These are phyloP conservation scores for Coemansia guatemalensis DNA, from an alignment of 192 early-diverging fungal species.

Conservation along the genomic window DNA sequence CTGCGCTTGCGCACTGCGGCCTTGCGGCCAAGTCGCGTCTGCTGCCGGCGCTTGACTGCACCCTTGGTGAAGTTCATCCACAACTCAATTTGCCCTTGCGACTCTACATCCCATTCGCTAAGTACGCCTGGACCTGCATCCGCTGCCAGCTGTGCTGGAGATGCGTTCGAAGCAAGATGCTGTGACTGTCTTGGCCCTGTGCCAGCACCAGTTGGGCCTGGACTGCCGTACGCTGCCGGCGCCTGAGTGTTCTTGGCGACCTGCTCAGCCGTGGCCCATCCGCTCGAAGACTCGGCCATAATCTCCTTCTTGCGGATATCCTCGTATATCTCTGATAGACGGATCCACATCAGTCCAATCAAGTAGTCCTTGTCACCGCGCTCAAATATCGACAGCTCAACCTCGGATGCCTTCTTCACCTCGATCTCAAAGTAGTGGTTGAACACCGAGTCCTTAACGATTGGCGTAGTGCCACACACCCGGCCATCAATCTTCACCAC, in stretches of 20 bases:
- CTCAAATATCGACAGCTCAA: slow-evolving; percentile 91
- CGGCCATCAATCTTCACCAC: slow-evolving; percentile 85
- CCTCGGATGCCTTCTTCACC: slow-evolving; percentile 88
- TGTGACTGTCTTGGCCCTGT: slow-evolving; percentile 1
- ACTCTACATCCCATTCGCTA: slow-evolving; percentile 79
- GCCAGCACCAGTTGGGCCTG: slow-evolving; percentile 11
- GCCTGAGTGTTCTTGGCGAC: slow-evolving; percentile 19
- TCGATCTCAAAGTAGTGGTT: slow-evolving; percentile 83
- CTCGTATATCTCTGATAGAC: slow-evolving; percentile 90
- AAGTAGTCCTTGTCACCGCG: slow-evolving; percentile 69
- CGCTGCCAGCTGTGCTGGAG: background rate
- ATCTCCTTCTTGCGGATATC: slow-evolving; percentile 75
- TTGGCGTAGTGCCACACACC: slow-evolving; percentile 70
- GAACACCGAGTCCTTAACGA: slow-evolving; percentile 74
- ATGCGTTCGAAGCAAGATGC: background rate
- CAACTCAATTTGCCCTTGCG: slow-evolving; percentile 83
- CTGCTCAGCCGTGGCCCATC: slow-evolving; percentile 54
- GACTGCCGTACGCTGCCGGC: slow-evolving; percentile 7
- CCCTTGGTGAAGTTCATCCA: slow-evolving; percentile 82
- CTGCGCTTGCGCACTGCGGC: slow-evolving; percentile 76
- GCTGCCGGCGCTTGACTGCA: slow-evolving; percentile 43
- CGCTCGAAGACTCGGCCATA: slow-evolving; percentile 57
- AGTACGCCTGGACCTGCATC: slow-evolving; percentile 40
- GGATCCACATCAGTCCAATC: slow-evolving; percentile 89
- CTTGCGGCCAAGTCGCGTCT: slow-evolving; percentile 66